Conservation (phyloP, 352 stramenopile species). For the Globisporangium acanthophoron region DNA sequence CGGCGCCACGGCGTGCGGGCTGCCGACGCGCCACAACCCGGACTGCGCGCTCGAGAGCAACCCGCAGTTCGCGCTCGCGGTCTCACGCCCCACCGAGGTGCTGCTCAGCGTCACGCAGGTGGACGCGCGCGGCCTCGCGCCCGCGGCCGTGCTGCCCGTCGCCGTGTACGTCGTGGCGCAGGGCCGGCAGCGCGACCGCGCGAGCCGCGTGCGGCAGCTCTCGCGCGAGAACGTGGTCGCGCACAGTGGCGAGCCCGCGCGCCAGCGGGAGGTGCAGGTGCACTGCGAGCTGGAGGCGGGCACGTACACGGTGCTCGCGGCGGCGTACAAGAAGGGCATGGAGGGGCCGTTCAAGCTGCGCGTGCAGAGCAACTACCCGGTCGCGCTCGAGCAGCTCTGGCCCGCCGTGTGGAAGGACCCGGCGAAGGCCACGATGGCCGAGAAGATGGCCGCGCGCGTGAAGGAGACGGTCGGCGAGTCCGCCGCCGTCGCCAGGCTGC, state of each 20-base stretch:
- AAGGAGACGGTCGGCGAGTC: slow-evolving; percentile 64
- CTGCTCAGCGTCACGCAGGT: slow-evolving; percentile 85
- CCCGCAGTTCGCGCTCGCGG: slow-evolving; percentile 79
- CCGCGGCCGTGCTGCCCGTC: slow-evolving; percentile 58
- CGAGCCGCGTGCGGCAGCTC: slow-evolving; percentile 54
- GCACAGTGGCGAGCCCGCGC: slow-evolving; percentile 67
- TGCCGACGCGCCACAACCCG: slow-evolving; percentile 84
- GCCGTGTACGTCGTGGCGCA: slow-evolving; percentile 68
- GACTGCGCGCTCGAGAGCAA: slow-evolving; percentile 81
- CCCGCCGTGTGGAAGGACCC: slow-evolving; percentile 70
- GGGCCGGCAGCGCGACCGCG: slow-evolving; percentile 42
- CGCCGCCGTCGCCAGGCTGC: slow-evolving; percentile 37
- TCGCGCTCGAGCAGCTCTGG: slow-evolving; percentile 74
- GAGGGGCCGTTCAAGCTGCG: slow-evolving; percentile 86
- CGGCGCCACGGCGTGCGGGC: slow-evolving; percentile 65
- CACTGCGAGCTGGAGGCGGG: slow-evolving; percentile 68
- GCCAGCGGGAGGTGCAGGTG: slow-evolving; percentile 70
- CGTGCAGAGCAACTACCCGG: slow-evolving; percentile 84
- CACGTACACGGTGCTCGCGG: slow-evolving; percentile 86
- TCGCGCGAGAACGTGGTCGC: slow-evolving; percentile 67
- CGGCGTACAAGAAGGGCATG: slow-evolving; percentile 85
- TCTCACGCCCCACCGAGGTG: slow-evolving; percentile 78
- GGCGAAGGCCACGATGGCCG: slow-evolving; percentile 30
- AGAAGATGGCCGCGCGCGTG: slow-evolving; percentile 59
- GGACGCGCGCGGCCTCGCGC: slow-evolving; percentile 51